Base-by-base conservation (phyloP, 208 protist species). In the Leishmania martiniquensis region DNA sequence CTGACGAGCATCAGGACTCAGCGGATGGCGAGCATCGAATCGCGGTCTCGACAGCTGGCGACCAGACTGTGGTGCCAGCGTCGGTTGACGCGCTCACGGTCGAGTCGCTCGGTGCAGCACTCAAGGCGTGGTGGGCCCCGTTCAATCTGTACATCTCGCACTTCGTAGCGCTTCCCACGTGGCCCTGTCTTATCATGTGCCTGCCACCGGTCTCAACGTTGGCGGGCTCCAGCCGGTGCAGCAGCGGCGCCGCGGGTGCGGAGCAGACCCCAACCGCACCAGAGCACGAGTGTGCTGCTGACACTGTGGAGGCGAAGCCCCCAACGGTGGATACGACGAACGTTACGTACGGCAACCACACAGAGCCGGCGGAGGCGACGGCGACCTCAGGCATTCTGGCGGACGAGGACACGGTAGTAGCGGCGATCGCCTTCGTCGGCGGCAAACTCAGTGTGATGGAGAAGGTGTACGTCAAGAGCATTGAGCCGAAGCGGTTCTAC, bases 401-500 rank as follows among this genome's bases (percentile, higher is more conserved):
- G 15, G 75, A 80, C 2, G 75, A 74, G 55, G 83, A 87, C 72
- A 95, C 85, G 9, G 68, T 87, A 0, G 78, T 85, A 17, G 92
- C 81, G 17, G 85, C 93, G 7, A 22, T 96, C 29, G 49, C 83
- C 10, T 57, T 84, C 51, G 75, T 95, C 15, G 82, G 68, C 45
- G 81, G 84, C 47, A 72, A 87, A 74, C 68, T 93, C 67, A 93
- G 87, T 72, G 79, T 96, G 20, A 34, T 92, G 37, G 82, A 85
- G 72, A 85, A 74, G 45, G 85, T 93, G 10, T 96, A 92, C 71
- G 89, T 96, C 42, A 84, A 81, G 74, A 90, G 85, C 72, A 88
- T 87, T 51, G 92, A 96, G 75, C 91, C 91, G 5, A 93, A 94
- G 81, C 89, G 82, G 51, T 94, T 96, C 67, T 93, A 89, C 67